phyloP scores from a whole-genome alignment of 1,284 basidiomycete species.

The Ustilago bromivora region DNA sequence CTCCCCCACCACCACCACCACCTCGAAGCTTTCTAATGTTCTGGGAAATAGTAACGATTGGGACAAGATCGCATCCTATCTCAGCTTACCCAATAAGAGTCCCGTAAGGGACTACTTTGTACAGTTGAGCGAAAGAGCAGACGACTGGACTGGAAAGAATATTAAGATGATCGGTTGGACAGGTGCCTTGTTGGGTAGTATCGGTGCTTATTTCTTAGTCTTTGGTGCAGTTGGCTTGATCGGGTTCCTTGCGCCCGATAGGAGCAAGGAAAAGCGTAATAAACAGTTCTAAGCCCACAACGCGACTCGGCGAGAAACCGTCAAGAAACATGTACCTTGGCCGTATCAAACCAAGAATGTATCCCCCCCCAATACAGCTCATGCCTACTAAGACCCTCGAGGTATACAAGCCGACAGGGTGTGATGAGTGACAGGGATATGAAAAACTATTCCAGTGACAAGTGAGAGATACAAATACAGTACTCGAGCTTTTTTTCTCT shows the following conservation, averaged over 20 bases:
- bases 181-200: slow-evolving; percentile 24
- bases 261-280: slow-evolving; percentile 5
- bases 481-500: too few species aligned
- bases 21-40: neutral
- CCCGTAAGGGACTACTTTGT: slow-evolving; percentile 14
- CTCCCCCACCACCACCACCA: neutral
- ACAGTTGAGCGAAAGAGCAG: slow-evolving; percentile 11
- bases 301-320: neutral
- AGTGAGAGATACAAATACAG: slow-evolving; percentile 4
- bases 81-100: neutral
- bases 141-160: slow-evolving; percentile 28
- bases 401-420: too few species aligned
- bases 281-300: slow-evolving; percentile 21
- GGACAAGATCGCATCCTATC: slow-evolving; percentile 10
- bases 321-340: too few species aligned
- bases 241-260: slow-evolving; percentile 38
- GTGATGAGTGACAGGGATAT: neutral
- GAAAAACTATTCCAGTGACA: slow-evolving; percentile 1
- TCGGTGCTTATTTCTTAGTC: slow-evolving; percentile 33
- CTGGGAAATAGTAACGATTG: neutral
- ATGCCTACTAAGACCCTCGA: too few species aligned
- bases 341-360: too few species aligned
- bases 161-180: slow-evolving; percentile 45
- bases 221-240: slow-evolving; percentile 41
- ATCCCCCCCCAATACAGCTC: too few species aligned